Evolutionary conservation across 345 rosid species (phyloP), one percentile per base, ranked within the genome.

Genomic region (Camelina sativa): DNA sequence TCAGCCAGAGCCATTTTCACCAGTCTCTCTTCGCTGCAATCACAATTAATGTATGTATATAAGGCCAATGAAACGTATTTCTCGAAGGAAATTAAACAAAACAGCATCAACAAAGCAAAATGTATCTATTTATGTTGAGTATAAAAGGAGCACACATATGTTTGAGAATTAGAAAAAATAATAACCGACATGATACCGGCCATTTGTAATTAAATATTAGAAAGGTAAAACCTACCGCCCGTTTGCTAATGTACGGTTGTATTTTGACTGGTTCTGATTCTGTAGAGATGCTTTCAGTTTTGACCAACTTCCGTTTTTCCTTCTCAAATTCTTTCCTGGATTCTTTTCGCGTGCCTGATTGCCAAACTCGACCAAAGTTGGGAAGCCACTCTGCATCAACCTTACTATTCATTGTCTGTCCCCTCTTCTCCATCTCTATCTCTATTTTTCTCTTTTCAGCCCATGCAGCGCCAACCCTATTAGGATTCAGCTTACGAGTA

Each of bases 351-450:
- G 87, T 85, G 65, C 97, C 98, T 56, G 94, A 88, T 76, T 95
- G 95, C 98, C 99, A 96, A 74, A 96, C 98, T 68, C 98, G 86
- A 72, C 98, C 98, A 78, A 95, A 92, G 73, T 90, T 85, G 28
- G 98, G 98, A 80, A 92, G 98, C 97, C 98, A 95, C 82, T 82
- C 78, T 64, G 87, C 66, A 74, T 84, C 86, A 69, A 59, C 73
- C 37, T 78, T 83, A 69, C 77, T 77, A 76, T 78, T 83, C 57
- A 71, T 79, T 54, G 75, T 72, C 62, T 81, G 91, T 62, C 98
- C 97, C 81, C 81, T 87, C 80, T 81, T 82, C 87, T 91, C 97
- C 92, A 78, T 89, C 77, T 92, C 96, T 76, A 92, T 72, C 84
- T 92, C 99, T 48, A 85, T 78, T 85, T 92, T 88, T 82, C 96